These are phyloP conservation scores for Helotiales sp. DNA, from an alignment of 2,329 filamentous ascomycete genomes.

Conservation along the genomic window DNA sequence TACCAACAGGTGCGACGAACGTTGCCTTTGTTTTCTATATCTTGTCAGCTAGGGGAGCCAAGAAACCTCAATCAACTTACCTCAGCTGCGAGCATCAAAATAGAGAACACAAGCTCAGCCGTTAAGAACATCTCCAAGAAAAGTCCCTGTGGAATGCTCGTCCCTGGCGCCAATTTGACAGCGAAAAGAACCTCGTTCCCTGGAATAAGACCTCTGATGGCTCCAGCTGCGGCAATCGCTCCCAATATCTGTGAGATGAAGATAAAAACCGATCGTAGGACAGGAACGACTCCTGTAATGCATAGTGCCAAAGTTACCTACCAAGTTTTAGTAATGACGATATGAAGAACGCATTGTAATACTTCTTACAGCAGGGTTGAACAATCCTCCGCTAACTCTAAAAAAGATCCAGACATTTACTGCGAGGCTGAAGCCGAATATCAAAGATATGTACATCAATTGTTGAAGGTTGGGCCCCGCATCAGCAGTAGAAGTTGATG, in stretches of 20 bases:
- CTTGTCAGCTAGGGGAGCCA: neutral
- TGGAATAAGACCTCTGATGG: neutral
- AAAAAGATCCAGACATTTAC: constrained; percentile 1
- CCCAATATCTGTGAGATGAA: neutral
- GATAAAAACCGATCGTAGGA: neutral
- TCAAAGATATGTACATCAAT: constrained; percentile 1
- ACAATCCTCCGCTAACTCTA: neutral
- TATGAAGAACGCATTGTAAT: neutral
- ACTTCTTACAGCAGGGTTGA: neutral
- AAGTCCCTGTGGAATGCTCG: neutral
- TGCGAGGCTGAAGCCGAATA: neutral
- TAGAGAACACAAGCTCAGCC: neutral
- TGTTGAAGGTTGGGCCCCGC: neutral
- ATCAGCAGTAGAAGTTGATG: neutral
- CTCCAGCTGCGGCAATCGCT: neutral
- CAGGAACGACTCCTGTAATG: neutral
- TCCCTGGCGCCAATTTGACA: neutral
- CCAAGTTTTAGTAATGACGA: neutral
- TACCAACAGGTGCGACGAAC: neutral
- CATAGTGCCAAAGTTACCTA: neutral
- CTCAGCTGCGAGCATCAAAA: constrained; percentile 2
- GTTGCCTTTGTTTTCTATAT: neutral
- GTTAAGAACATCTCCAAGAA: constrained; percentile 4
- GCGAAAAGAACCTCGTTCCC: neutral
- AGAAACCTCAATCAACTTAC: neutral